Conservation (phyloP, 352 stramenopile genomes). For the Phytophthora nicotianae region DNA sequence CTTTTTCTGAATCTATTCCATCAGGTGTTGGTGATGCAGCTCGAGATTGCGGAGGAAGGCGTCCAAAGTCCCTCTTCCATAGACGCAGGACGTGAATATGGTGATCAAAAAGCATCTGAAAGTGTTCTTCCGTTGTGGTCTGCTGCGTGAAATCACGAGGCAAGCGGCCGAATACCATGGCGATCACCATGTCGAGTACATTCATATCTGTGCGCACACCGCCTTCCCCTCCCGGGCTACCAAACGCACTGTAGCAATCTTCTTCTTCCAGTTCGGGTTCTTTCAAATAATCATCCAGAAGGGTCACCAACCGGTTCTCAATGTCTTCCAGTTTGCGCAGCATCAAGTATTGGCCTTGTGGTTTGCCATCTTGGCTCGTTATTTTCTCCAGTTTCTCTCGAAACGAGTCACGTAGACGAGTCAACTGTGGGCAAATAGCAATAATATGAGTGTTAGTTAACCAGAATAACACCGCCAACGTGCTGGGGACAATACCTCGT, state of each 20-base stretch:
- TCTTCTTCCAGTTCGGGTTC: conserved; percentile 59
- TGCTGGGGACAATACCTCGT: conserved; percentile 41
- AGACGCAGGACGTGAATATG: conserved; percentile 81
- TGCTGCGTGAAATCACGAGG: conserved; percentile 64
- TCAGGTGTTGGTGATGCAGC: conserved; percentile 12
- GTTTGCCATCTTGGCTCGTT: conserved; percentile 26
- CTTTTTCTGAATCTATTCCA: conserved; percentile 19
- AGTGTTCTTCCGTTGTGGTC: conserved; percentile 67
- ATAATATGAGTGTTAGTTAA: background rate
- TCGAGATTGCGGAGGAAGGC: conserved; percentile 51
- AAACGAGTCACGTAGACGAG: conserved; percentile 73
- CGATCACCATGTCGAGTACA: conserved; percentile 87
- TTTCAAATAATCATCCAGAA: conserved; percentile 66
- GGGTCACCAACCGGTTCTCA: conserved; percentile 62
- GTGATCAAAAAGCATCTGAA: conserved; percentile 76
- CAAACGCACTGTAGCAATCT: conserved; percentile 56
- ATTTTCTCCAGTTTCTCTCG: conserved; percentile 56
- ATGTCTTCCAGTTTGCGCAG: conserved; percentile 84
- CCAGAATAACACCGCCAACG: background rate
- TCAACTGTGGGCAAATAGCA: conserved; percentile 35
- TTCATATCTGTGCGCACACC: conserved; percentile 59
- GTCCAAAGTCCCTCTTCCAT: conserved; percentile 88
- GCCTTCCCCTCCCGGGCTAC: conserved; percentile 20
- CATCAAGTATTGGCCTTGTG: conserved; percentile 50
- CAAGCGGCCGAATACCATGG: conserved; percentile 86